These are phyloP conservation scores for Coleophoma cylindrospora DNA, from an alignment of 2,329 filamentous ascomycete species.

Conservation along the genomic window DNA sequence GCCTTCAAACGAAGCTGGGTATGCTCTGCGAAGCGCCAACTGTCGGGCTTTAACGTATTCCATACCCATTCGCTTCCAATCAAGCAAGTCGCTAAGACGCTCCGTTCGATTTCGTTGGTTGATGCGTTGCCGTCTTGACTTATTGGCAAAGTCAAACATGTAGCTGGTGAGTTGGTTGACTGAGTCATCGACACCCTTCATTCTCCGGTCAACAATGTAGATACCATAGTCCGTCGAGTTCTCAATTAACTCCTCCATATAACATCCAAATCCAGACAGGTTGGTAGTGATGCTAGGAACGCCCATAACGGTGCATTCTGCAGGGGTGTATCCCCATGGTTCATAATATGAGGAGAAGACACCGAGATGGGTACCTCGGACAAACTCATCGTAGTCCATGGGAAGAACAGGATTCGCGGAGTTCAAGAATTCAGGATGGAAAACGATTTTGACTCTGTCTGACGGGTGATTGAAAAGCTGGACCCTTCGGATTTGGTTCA, in stretches of 20 bases:
- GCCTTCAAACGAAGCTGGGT: conserved; percentile 75
- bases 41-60: conserved; percentile 98
- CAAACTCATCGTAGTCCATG: conserved; percentile 97
- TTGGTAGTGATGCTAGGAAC: conserved; percentile 98
- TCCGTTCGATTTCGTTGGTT: conserved; percentile 98
- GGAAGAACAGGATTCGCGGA: conserved; percentile 92
- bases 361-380: conserved; percentile 91
- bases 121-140: conserved; percentile 94
- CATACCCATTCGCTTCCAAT: conserved; percentile 99
- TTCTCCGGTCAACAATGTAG: conserved; percentile 94
- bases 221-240: conserved; percentile 98
- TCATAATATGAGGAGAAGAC: conserved; percentile 98
- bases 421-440: conserved; percentile 97
- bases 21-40: conserved; percentile 84
- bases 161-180: conserved; percentile 88
- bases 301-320: conserved; percentile 98
- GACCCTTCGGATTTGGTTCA: conserved; percentile 93
- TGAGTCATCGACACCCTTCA: conserved; percentile 94
- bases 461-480: conserved; percentile 95
- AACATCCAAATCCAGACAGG: conserved; percentile 94
- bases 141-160: conserved; percentile 92
- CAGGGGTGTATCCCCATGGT: conserved; percentile 97
- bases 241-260: conserved; percentile 99
- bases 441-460: conserved; percentile 95
- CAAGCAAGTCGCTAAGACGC: conserved; percentile 85